Percentiles rank a stretch among this genome's conserved stretches.
Evolutionary conservation across 2,329 filamentous ascomycete genomes (phyloP).

Genomic region (Aspergillus aculeatinus): DNA sequence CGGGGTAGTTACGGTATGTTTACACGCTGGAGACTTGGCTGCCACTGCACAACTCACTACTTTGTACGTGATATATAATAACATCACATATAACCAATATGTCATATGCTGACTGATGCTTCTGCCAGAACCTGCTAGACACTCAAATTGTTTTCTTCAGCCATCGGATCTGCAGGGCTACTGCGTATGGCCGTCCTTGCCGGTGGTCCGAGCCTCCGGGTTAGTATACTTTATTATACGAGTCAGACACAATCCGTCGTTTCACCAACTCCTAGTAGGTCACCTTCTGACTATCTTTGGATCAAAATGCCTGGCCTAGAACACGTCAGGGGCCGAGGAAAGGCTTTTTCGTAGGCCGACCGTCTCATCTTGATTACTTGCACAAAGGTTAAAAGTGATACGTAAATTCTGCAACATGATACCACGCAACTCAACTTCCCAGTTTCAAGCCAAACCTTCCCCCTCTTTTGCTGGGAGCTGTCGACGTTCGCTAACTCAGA

Average conservation of each 20-base stretch:
- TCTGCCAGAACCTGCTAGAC: too few relatives aligned
- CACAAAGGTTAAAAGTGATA: neutral
- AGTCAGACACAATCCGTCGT: neutral
- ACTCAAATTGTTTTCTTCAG: neutral
- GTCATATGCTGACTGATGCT: too few relatives aligned
- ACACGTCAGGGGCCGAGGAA: neutral
- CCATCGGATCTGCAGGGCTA: neutral
- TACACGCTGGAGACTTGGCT: too few relatives aligned
- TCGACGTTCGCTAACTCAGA: neutral
- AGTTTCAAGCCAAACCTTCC: slow-evolving; percentile 1
- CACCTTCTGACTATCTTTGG: neutral
- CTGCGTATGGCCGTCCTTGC: neutral
- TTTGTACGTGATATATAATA: too few relatives aligned
- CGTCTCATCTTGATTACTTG: neutral
- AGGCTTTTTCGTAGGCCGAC: neutral
- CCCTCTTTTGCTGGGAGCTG: neutral
- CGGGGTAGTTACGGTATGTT: neutral
- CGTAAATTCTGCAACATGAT: neutral
- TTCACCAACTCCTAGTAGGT: neutral
- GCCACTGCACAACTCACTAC: too few relatives aligned
- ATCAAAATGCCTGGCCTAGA: neutral
- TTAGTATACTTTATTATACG: neutral
- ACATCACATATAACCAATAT: too few relatives aligned
- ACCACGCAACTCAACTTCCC: neutral
- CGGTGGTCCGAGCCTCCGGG: neutral